Percentiles rank a stretch among this genome's conserved stretches.
Evolutionary conservation across 176 grass and related monocot genomes (phyloP).

Genomic region (Aegilops longissima): DNA sequence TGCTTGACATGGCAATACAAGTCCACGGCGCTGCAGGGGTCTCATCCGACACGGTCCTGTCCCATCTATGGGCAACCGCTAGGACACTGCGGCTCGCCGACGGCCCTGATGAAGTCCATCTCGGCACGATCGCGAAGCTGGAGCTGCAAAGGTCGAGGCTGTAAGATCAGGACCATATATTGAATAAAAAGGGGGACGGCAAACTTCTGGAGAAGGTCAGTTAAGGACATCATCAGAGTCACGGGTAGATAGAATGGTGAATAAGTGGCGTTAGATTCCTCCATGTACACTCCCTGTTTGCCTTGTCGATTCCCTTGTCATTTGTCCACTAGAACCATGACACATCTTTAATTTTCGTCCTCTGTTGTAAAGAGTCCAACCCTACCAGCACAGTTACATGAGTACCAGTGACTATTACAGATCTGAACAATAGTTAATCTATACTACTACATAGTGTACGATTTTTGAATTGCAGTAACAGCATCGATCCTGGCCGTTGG

Average conservation of each 20-base stretch:
- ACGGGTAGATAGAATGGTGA: not conserved
- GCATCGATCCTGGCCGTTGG: too few relatives aligned
- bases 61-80: constrained; percentile 82
- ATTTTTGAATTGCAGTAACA: too few relatives aligned
- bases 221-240: not conserved
- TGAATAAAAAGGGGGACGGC: not conserved
- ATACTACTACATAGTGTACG: too few relatives aligned
- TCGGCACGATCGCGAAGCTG: constrained; percentile 84
- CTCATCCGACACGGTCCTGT: constrained; percentile 66
- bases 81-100: constrained; percentile 83
- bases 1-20: constrained; percentile 95
- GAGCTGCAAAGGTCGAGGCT: constrained; percentile 66
- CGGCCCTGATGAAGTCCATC: constrained; percentile 94
- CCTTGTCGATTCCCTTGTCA: not conserved
- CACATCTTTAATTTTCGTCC: not conserved
- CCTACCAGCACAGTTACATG: too few relatives aligned
- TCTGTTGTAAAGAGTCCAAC: not conserved
- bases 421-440: not conserved
- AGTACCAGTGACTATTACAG: not conserved
- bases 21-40: constrained; percentile 85
- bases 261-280: constrained; percentile 15
- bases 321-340: not conserved
- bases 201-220: not conserved
- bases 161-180: constrained; percentile 10
- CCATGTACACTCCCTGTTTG: not conserved